phyloP scores from a whole-genome alignment of 1,139 yeast genomes.

The Sugiyamaella grinbergsii region DNA sequence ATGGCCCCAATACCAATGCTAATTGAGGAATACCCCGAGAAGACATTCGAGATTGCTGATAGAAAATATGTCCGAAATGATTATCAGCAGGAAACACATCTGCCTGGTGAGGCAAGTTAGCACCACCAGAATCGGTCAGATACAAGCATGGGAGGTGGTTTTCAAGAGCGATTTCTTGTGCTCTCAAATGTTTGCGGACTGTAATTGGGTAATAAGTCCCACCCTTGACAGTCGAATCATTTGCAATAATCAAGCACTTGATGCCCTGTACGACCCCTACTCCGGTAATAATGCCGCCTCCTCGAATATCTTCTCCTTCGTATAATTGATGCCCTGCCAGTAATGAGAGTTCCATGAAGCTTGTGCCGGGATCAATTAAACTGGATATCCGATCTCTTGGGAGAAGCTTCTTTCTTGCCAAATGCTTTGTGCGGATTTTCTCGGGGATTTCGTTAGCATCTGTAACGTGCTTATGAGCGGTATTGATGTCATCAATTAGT shows the following conservation, averaged over 20 bases:
- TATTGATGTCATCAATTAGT: conserved; percentile 29
- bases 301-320: conserved; percentile 40
- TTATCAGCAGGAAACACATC: conserved; percentile 44
- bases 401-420: conserved; percentile 40
- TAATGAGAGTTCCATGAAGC: conserved; percentile 40
- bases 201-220: conserved; percentile 45
- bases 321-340: conserved; percentile 42
- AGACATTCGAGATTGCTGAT: conserved; percentile 43
- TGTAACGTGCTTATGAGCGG: conserved; percentile 32
- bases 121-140: conserved; percentile 44
- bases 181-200: conserved; percentile 42
- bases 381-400: conserved; percentile 42
- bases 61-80: conserved; percentile 43
- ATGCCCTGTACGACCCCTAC: conserved; percentile 41
- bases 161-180: conserved; percentile 43
- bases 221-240: conserved; percentile 44
- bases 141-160: conserved; percentile 42
- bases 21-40: conserved; percentile 41
- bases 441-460: conserved; percentile 37
- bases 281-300: conserved; percentile 44
- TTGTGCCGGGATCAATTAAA: conserved; percentile 42
- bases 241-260: conserved; percentile 41
- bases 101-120: conserved; percentile 43
- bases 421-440: conserved; percentile 44
- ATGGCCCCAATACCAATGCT: conserved; percentile 43